phyloP scores from a whole-genome alignment of 768 basidiomycete genomes.

The Collybiopsis luxurians region DNA sequence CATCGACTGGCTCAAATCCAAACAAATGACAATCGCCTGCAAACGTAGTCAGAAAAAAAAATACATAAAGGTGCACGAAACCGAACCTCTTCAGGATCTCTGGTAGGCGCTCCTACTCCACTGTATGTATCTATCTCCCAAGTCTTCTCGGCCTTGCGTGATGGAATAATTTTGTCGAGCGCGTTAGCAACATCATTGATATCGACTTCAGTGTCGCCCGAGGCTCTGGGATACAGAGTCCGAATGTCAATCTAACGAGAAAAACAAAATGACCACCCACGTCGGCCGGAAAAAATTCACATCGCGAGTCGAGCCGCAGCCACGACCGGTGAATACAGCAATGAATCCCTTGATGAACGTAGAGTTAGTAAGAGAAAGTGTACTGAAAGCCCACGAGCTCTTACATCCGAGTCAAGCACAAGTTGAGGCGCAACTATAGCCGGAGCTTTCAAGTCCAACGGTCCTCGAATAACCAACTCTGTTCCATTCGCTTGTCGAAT shows the following conservation, averaged over 20 bases:
- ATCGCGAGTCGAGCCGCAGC: conserved; percentile 23
- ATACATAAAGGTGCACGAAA: no score
- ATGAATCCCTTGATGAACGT: conserved; percentile 20
- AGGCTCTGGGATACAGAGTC: neutral
- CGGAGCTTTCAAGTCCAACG: conserved; percentile 24
- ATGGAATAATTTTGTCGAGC: conserved; percentile 16
- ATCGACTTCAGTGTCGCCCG: conserved; percentile 26
- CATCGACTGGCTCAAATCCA: conserved; percentile 27
- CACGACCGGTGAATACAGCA: conserved; percentile 26
- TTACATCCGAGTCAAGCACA: conserved; percentile 23
- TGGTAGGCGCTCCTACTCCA: conserved; percentile 6
- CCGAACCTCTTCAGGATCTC: conserved; percentile 25
- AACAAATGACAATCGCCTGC: conserved; percentile 26
- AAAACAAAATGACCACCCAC: no score
- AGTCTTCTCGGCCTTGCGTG: conserved; percentile 21
- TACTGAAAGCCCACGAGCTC: neutral
- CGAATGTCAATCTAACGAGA: no score
- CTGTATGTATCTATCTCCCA: conserved; percentile 25
- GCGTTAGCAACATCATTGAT: conserved; percentile 24
- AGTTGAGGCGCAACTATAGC: conserved; percentile 22
- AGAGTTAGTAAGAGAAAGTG: neutral
- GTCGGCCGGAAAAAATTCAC: conserved; percentile 26
- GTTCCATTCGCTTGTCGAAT: conserved; percentile 21
- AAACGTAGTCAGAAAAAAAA: no score
- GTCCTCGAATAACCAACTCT: conserved; percentile 19